Evolutionary conservation across 2,329 filamentous ascomycete species (phyloP), one percentile per base, ranked within the genome.

Genomic region (Ophiosphaerella korrae): DNA sequence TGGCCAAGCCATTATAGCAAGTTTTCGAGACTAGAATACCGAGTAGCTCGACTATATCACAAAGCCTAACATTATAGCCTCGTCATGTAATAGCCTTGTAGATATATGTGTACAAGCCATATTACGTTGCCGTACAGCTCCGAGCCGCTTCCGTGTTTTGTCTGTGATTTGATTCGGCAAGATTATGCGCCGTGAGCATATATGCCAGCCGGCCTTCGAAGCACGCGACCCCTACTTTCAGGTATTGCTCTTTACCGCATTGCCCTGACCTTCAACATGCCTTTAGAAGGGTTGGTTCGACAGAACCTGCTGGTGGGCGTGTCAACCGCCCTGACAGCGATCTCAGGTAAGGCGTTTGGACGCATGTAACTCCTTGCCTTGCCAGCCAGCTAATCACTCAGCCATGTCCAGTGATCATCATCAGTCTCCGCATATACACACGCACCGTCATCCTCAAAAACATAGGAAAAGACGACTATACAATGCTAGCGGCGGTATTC

Each of bases 381-480:
- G 5, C 16, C 24, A 18, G 12, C 6, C 6, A 31, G 12, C 43
- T 55, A 23, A 52, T 29, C 31, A 29, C 26, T 29, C 26, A 29
- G 26, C 2, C 18, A 18, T 43, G n/a, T 13, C 11, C 42, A 68
- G 65, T 61, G 6, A 47, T 64, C 7, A 48, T 67, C 11, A 59
- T 68, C 11, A 48, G 14, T n/a, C 51, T 67, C n/a, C 60, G 63
- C 7, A 45, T 53, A 3, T 59, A 58, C 38, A 54, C 55, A 32
- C 54, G 65, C 11, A 37, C 40, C 5, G 24, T 56, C 12, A 51
- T 64, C 21, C 49, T 68, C n/a, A 48, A 54, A 5, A 64, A 55
- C 31, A 52, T 65, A 32, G 66, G 66, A 18, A 57, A 55, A 31
- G 67, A 70, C 53, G 67, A 70, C 45, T 55, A 45, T 32, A 51